Percentiles rank a stretch among this genome's conserved stretches.
Conservation (phyloP, 2,329 filamentous ascomycete species). For the Teratosphaeria nubilosa region DNA sequence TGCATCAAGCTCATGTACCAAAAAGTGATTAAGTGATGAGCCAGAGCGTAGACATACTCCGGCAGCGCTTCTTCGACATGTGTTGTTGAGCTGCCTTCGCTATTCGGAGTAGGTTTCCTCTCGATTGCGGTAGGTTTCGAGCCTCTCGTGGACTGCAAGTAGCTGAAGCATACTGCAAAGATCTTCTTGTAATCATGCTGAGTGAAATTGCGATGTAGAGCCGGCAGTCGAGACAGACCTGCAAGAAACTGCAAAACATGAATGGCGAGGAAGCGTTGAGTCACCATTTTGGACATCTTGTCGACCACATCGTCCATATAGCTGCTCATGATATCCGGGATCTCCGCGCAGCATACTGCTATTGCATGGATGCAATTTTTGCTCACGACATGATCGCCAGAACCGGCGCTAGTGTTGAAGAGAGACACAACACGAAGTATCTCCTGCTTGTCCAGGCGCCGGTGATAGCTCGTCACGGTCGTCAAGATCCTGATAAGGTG, state of each 20-base stretch:
- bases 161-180: conserved; percentile 90
- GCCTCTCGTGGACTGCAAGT: conserved; percentile 70
- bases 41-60: conserved; percentile 77
- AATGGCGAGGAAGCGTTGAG: conserved; percentile 79
- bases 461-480: conserved; percentile 83
- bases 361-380: conserved; percentile 91
- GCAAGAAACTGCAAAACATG: conserved; percentile 96
- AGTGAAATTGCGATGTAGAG: conserved; percentile 75
- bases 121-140: conserved; percentile 25
- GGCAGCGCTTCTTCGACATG: conserved; percentile 13
- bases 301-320: conserved; percentile 76
- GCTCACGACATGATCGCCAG: conserved; percentile 51
- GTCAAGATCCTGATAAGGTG: conserved; percentile 81
- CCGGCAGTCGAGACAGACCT: conserved; percentile 71
- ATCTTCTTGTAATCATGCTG: conserved; percentile 86
- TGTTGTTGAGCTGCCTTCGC: conserved; percentile 16
- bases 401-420: conserved; percentile 68
- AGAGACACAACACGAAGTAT: conserved; percentile 81
- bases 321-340: conserved; percentile 78
- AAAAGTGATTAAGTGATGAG: conserved; percentile 90
- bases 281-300: conserved; percentile 93
- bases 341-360: conserved; percentile 88
- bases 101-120: conserved; percentile 15
- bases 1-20: conserved; percentile 91
- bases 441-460: conserved; percentile 70